phyloP scores from a whole-genome alignment of 1,284 basidiomycete species.

The Abortiporus biennis region DNA sequence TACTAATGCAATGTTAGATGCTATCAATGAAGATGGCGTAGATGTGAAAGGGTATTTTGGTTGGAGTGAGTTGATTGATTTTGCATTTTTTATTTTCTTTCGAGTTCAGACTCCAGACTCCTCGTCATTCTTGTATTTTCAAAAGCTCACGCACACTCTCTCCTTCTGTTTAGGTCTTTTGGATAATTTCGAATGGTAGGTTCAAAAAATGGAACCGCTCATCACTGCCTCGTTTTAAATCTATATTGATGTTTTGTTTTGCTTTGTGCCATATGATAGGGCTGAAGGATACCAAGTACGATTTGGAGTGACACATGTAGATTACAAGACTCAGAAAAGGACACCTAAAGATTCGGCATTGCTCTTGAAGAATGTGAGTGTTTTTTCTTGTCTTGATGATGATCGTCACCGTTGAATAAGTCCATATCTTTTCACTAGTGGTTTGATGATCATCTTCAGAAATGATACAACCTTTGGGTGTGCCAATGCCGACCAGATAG shows the following conservation, averaged over 20 bases:
- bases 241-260: not conserved
- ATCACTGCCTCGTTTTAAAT: not conserved
- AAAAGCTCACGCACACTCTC: too few relatives aligned
- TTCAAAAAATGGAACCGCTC: conserved; percentile 2
- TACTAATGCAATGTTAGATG: conserved; percentile 49
- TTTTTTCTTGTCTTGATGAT: too few relatives aligned
- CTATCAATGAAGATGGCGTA: conserved; percentile 59
- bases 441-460: too few relatives aligned
- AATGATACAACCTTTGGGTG: too few relatives aligned
- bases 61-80: conserved; percentile 44
- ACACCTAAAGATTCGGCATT: conserved; percentile 60
- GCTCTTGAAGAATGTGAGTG: conserved; percentile 38
- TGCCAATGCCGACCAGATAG: too few relatives aligned
- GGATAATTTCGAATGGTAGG: conserved; percentile 71
- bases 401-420: too few relatives aligned
- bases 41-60: conserved; percentile 66
- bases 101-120: too few relatives aligned
- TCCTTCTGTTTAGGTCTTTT: conserved; percentile 41
- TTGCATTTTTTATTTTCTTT: not conserved
- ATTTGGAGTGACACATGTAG: conserved; percentile 61
- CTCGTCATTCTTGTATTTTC: too few relatives aligned
- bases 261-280: conserved; percentile 20
- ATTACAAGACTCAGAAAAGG: conserved; percentile 64
- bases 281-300: conserved; percentile 58
- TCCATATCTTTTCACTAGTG: too few relatives aligned